Evolutionary conservation across 495 filamentous ascomycete species (phyloP).

Genomic region (Hypoxylon lenormandii): DNA sequence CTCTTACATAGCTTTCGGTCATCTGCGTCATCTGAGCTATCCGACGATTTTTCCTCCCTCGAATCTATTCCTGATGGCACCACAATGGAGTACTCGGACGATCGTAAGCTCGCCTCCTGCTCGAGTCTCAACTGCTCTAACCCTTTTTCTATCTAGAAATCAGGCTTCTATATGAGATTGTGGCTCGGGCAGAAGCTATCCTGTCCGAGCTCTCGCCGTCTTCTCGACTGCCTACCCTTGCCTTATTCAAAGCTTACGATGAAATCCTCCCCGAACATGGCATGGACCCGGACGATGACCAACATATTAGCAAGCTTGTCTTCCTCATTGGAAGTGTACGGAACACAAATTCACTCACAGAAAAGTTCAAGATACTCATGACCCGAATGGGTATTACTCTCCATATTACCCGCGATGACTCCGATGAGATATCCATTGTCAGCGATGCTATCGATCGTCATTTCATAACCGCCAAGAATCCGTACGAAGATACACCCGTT

Average conservation of each 20-base stretch:
- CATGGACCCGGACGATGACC: conserved; percentile 76
- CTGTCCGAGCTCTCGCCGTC: conserved; percentile 66
- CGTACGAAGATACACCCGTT: neutral
- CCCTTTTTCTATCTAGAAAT: conserved; percentile 69
- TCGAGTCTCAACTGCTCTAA: conserved; percentile 34
- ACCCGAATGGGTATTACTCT: conserved; percentile 75
- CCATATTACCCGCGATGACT: neutral
- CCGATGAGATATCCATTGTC: conserved; percentile 21
- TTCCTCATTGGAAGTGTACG: conserved; percentile 77
- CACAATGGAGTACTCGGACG: conserved; percentile 65
- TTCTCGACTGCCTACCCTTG: conserved; percentile 76
- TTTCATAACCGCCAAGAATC: conserved; percentile 7
- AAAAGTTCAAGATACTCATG: conserved; percentile 75
- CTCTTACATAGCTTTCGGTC: conserved; percentile 28
- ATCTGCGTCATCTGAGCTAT: conserved; percentile 30
- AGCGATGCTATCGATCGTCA: conserved; percentile 13
- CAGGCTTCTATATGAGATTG: conserved; percentile 79
- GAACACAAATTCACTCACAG: conserved; percentile 62
- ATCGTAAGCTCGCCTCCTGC: conserved; percentile 63
- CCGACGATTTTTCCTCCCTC: conserved; percentile 18
- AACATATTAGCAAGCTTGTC: conserved; percentile 78
- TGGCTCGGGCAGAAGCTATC: conserved; percentile 74
- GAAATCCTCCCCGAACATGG: conserved; percentile 74
- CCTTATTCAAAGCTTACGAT: conserved; percentile 84
- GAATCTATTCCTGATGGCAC: conserved; percentile 22